Evolutionary conservation across 2,329 filamentous ascomycete species (phyloP).

Genomic region (Ophiostoma piceae): DNA sequence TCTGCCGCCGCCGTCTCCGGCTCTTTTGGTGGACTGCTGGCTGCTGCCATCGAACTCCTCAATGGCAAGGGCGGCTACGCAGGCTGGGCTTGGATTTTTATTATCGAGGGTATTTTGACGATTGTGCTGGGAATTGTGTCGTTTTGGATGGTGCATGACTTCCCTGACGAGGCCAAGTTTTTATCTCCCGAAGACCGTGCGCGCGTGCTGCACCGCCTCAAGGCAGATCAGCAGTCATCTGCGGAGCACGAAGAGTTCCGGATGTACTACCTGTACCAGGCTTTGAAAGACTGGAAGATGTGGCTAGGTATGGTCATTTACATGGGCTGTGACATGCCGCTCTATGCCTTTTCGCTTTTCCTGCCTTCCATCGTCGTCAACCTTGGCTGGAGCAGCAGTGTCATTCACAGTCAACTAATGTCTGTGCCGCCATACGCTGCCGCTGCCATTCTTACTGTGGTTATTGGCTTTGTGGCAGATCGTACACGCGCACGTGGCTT

Average conservation of each 20-base stretch:
- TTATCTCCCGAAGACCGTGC: constrained; percentile 60
- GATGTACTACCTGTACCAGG: constrained; percentile 63
- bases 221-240: constrained; percentile 61
- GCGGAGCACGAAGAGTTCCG: constrained; percentile 66
- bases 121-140: constrained; percentile 58
- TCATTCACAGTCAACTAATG: constrained; percentile 63
- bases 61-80: constrained; percentile 48
- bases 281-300: constrained; percentile 74
- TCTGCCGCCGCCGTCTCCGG: constrained; percentile 71
- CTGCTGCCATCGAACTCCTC: constrained; percentile 64
- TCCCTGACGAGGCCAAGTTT: constrained; percentile 68
- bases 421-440: constrained; percentile 71
- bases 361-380: constrained; percentile 51
- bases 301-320: constrained; percentile 45
- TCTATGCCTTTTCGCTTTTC: constrained; percentile 53
- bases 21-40: constrained; percentile 65
- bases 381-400: constrained; percentile 38
- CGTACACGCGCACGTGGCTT: constrained; percentile 65
- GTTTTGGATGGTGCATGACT: constrained; percentile 73
- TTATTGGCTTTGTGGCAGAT: constrained; percentile 71
- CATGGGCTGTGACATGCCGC: constrained; percentile 44
- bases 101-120: constrained; percentile 63
- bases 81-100: constrained; percentile 60
- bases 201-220: constrained; percentile 63
- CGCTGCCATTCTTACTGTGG: constrained; percentile 63